These are phyloP conservation scores for Globisporangium takayamanum DNA, from an alignment of 352 stramenopile species.

Conservation along the genomic window DNA sequence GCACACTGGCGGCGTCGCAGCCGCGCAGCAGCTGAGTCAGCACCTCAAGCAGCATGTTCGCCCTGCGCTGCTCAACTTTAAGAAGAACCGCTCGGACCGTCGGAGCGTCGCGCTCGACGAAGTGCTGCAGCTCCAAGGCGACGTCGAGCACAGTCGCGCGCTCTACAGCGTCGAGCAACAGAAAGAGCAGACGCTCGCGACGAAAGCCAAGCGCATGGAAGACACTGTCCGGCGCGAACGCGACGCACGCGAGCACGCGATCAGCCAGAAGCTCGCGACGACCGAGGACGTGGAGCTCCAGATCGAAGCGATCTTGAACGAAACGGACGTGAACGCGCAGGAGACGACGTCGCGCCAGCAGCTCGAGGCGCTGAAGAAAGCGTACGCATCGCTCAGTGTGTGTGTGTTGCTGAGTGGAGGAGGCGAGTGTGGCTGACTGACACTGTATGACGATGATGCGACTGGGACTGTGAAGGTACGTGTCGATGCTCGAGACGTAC, in stretches of 20 bases:
- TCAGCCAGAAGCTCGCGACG: conserved; percentile 37
- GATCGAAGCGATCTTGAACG: conserved; percentile 63
- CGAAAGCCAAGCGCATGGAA: conserved; percentile 45
- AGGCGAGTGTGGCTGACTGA: background rate
- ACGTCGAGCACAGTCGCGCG: conserved; percentile 51
- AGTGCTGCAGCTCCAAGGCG: conserved; percentile 39
- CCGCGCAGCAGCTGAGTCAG: conserved; percentile 43
- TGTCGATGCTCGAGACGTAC: conserved; percentile 44
- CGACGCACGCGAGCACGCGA: conserved; percentile 31
- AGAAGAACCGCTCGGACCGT: conserved; percentile 55
- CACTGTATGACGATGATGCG: conserved; percentile 6
- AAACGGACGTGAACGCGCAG: conserved; percentile 40
- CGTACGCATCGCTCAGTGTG: conserved; percentile 25
- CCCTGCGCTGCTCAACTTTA: conserved; percentile 42
- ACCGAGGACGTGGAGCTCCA: conserved; percentile 68
- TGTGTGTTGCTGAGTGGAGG: background rate
- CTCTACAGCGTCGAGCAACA: conserved; percentile 45
- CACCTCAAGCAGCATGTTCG: conserved; percentile 64
- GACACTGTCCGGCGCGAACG: conserved; percentile 50
- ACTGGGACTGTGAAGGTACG: conserved; percentile 20
- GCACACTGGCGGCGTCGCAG: conserved; percentile 47
- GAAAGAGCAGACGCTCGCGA: conserved; percentile 39
- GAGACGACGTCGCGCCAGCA: conserved; percentile 32
- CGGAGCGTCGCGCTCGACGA: conserved; percentile 52
- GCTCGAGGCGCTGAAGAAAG: conserved; percentile 42